Base-by-base conservation (phyloP, 1,284 basidiomycete genomes). In the Somion occarium region DNA sequence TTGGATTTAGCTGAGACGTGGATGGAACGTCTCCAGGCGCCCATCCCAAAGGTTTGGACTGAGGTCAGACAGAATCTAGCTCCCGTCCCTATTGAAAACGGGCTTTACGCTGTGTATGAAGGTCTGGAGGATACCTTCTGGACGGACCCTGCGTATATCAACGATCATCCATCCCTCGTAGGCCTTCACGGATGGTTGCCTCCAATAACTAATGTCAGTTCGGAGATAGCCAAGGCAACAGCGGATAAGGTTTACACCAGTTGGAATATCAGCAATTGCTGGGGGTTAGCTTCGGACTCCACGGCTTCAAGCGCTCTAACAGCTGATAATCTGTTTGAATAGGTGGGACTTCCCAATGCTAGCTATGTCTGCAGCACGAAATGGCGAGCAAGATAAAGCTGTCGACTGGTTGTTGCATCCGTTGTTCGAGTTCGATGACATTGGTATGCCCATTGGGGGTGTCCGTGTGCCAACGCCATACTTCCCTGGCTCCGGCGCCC, bases 321-420 rank as follows among this genome's bases (percentile, higher is more conserved):
- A n/a, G 26, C 13, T 44, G 9, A 18, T 15, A 49, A 22, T 55
- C 19, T 18, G 23, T 51, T 24, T 20, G 15, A 12, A 12, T 52
- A 79, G 79, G 39, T 83, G 80, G 80, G 80, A 82, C 62, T 82
- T 82, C 56, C 77, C 79, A 0, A 76, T 82, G 75, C 73, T 82
- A 2, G 80, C 80, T 0, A 80, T 83, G 76, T 79, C 77, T 1
- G 79, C 80, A 13, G 80, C 80, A 18, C 71, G 80, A 2, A 75
- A 75, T 51, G 74, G 74, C 4, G 68, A 79, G 25, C 61, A 70
- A 3, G 71, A 74, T 39, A 66, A 74, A 55, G 81, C 80, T 0
- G 60, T 83, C 4, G 73, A 78, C 18, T 83, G 76, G 76, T 66
- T 82, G 11, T 68, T 83, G 7, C 64, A 80, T 54, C 76, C 77